Conservation (phyloP, 768 basidiomycete species). For the Trametes sanguinea region DNA sequence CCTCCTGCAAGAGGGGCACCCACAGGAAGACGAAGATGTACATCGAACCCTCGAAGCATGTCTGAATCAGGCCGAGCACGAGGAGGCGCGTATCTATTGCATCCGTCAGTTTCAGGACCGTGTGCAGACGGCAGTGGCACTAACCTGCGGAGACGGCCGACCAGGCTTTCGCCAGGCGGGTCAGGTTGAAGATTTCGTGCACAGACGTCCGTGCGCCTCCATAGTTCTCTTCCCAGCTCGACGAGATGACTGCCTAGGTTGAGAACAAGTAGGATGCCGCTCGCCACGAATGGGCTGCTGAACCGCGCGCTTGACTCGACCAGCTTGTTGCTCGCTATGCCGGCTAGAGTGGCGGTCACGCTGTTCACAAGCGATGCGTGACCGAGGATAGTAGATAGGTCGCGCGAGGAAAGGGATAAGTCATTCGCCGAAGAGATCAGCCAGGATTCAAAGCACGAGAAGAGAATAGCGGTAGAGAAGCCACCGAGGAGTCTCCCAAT, state of each 20-base stretch:
- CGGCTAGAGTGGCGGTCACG: constrained; percentile 66
- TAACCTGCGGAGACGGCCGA: constrained; percentile 43
- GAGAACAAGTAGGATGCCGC: constrained; percentile 54
- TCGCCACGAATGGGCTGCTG: constrained; percentile 66
- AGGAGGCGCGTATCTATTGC: constrained; percentile 58
- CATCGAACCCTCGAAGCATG: constrained; percentile 84
- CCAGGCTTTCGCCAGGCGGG: constrained; percentile 57
- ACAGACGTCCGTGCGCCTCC: constrained; percentile 38
- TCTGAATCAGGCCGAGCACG: constrained; percentile 71
- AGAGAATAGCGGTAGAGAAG: constrained; percentile 73
- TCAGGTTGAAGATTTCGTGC: constrained; percentile 46
- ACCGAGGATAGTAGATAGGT: constrained; percentile 71
- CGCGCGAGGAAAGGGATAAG: constrained; percentile 51
- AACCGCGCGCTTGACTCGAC: constrained; percentile 55
- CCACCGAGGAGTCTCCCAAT: constrained; percentile 69
- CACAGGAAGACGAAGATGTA: constrained; percentile 84
- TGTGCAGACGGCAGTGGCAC: background rate
- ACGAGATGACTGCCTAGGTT: constrained; percentile 57
- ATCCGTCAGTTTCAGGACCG: background rate
- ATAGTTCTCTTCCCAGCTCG: constrained; percentile 70
- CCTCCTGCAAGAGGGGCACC: constrained; percentile 76
- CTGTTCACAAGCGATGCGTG: constrained; percentile 75
- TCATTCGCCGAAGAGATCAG: constrained; percentile 62
- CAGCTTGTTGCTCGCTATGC: constrained; percentile 65
- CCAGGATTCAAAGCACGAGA: constrained; percentile 79